phyloP scores from a whole-genome alignment of 2,329 filamentous ascomycete genomes.

The Fusarium sulawesiense region DNA sequence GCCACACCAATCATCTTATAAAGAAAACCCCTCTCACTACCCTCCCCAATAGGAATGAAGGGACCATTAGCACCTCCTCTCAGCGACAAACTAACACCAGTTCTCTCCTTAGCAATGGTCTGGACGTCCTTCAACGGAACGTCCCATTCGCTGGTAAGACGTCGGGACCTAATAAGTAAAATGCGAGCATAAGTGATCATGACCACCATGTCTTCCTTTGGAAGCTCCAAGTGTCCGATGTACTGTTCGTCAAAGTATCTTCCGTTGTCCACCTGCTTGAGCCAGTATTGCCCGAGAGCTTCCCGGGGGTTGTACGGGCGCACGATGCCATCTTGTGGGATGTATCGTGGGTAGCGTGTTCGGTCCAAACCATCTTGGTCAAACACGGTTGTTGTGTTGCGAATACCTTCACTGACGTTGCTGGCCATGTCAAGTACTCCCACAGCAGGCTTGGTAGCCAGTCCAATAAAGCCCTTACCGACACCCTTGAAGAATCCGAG shows the following conservation, averaged over 20 bases:
- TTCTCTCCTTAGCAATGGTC: slow-evolving; percentile 96
- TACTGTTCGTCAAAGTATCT: slow-evolving; percentile 98
- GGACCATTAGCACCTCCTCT: slow-evolving; percentile 93
- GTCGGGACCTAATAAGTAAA: slow-evolving; percentile 88
- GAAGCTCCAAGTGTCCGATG: slow-evolving; percentile 94
- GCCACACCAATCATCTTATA: slow-evolving; percentile 74
- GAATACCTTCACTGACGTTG: slow-evolving; percentile 96
- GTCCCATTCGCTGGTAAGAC: slow-evolving; percentile 92
- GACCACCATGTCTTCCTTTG: slow-evolving; percentile 86
- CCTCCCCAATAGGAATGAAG: slow-evolving; percentile 93
- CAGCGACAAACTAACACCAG: slow-evolving; percentile 87
- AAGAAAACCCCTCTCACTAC: slow-evolving; percentile 73
- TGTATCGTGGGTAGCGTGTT: slow-evolving; percentile 91
- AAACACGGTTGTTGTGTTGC: slow-evolving; percentile 98
- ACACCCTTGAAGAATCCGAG: slow-evolving; percentile 97
- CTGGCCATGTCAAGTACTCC: slow-evolving; percentile 97
- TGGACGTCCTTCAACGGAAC: slow-evolving; percentile 95
- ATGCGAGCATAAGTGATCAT: slow-evolving; percentile 91
- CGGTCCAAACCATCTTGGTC: slow-evolving; percentile 94
- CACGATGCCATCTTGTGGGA: slow-evolving; percentile 91
- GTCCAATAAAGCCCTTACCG: slow-evolving; percentile 90
- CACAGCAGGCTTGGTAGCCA: slow-evolving; percentile 97
- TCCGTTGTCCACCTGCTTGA: slow-evolving; percentile 97
- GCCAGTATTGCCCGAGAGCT: slow-evolving; percentile 96
- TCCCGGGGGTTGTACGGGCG: slow-evolving; percentile 94